Base-by-base conservation (phyloP, 208 protist species). In the Acanthamoeba lenticulata region DNA sequence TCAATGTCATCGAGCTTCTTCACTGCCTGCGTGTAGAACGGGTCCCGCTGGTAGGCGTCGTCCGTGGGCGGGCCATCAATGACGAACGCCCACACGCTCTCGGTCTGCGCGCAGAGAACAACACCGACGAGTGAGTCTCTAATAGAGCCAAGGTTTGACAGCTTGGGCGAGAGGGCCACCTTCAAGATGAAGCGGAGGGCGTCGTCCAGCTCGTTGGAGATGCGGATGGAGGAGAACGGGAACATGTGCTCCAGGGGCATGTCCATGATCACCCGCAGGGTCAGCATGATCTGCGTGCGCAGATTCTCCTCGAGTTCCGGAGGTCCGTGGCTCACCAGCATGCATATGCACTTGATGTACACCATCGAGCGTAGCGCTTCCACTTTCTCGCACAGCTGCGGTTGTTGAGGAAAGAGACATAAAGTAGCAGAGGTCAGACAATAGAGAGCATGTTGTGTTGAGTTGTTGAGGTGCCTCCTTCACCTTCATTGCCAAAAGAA, bases 41-140 rank as follows among this genome's bases (percentile, higher is more conserved):
- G 17, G 0, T 79, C 69, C 17, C 69, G 0, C 69, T 79, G 32
- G 38, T 6, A 45, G 19, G 40, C 2, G 0, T 79, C 38, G 15
- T 79, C 69, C 24, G 13, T 19, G 15, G 9, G 69, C 13, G 69
- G 69, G 7, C 69, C 69, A 17, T 40, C 69, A 32, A 79, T 79
- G 32, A 79, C 44, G 38, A 79, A 79, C 38, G 69, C 69, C 69
- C 69, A 79, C 69, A 79, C n/a, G 38, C 69, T 79, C 24, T 79
- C 69, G 17, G 69, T 79, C 69, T 79, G 40, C 0, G 44, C 29
- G 38, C 1, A 4, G 34, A 79, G 21, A 11, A 72, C 32, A 72
- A 9, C 11, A 38, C 62, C 32, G 29, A 2, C 0, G 32, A 15
- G 27, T n/a, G 32, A 36, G 19, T 40, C 27, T 15, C 15, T 72